Percentiles rank a stretch among this genome's conserved stretches.
These are phyloP conservation scores for Pyricularia pennisetigena DNA, from an alignment of 2,329 filamentous ascomycete species.

Conservation along the genomic window DNA sequence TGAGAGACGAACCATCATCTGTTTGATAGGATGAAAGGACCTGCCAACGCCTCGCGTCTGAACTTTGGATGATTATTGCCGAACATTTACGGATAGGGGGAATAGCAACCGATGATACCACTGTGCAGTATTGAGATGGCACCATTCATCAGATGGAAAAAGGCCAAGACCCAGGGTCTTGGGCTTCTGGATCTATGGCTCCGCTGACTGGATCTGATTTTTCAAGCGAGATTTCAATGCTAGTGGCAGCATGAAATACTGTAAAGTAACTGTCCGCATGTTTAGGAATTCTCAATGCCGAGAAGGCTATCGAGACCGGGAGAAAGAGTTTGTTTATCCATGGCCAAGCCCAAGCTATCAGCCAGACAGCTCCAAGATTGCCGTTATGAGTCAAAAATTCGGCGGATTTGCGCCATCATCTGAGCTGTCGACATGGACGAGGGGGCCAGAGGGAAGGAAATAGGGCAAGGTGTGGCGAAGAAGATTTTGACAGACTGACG, in stretches of 20 bases:
- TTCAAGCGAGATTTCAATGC: background rate
- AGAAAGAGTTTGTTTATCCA: background rate
- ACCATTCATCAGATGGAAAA: background rate
- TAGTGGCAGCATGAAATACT: background rate
- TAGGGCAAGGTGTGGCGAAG: background rate
- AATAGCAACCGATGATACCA: background rate
- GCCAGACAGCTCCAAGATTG: background rate
- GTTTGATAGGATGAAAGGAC: background rate
- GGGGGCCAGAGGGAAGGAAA: background rate
- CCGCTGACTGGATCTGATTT: background rate
- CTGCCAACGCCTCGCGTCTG: background rate
- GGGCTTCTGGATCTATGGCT: background rate
- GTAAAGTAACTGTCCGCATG: background rate
- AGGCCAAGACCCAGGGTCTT: background rate
- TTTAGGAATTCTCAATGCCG: background rate
- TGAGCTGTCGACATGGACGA: background rate
- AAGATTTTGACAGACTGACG: background rate
- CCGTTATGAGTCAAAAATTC: background rate
- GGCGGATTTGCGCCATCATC: background rate
- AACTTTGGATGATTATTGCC: background rate
- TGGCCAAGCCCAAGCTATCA: background rate
- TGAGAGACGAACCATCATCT: no score
- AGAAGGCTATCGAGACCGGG: background rate
- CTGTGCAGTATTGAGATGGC: background rate
- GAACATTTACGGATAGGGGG: background rate